These are phyloP conservation scores for Rubus parviflorus DNA, from an alignment of 306 rosid genomes.

Conservation along the genomic window DNA sequence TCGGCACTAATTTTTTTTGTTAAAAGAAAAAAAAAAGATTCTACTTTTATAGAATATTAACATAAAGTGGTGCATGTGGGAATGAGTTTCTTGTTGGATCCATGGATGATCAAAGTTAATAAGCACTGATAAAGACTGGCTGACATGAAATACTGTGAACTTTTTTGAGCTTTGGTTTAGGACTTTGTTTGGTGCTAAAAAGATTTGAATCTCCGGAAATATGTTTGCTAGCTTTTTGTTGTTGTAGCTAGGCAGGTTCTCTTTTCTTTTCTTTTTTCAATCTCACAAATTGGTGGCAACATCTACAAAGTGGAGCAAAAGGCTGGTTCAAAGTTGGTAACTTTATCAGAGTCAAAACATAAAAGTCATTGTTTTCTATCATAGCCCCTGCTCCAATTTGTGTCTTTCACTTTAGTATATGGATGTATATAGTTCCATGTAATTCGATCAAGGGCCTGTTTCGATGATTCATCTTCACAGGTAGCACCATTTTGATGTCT, in stretches of 20 bases:
- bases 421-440: neutral
- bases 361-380: constrained; percentile 43
- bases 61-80: constrained; percentile 4
- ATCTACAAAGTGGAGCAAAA: constrained; percentile 60
- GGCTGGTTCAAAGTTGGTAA: constrained; percentile 44
- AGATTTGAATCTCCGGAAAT: constrained; percentile 51
- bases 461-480: neutral
- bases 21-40: neutral
- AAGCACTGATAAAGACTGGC: constrained; percentile 9
- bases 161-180: constrained; percentile 38
- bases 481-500: neutral
- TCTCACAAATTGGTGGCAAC: constrained; percentile 40
- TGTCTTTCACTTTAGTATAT: constrained; percentile 25
- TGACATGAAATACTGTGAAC: constrained; percentile 43
- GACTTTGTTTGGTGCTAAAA: constrained; percentile 50
- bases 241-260: constrained; percentile 17
- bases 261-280: constrained; percentile 29
- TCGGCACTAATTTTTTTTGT: neutral
- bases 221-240: constrained; percentile 24
- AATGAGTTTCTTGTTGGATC: constrained; percentile 23
- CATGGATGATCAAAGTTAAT: constrained; percentile 19
- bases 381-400: constrained; percentile 14
- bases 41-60: neutral
- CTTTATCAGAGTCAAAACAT: constrained; percentile 71
- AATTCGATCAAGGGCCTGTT: neutral